phyloP scores from a whole-genome alignment of 495 filamentous ascomycete genomes.

The Emericellopsis terricola region DNA sequence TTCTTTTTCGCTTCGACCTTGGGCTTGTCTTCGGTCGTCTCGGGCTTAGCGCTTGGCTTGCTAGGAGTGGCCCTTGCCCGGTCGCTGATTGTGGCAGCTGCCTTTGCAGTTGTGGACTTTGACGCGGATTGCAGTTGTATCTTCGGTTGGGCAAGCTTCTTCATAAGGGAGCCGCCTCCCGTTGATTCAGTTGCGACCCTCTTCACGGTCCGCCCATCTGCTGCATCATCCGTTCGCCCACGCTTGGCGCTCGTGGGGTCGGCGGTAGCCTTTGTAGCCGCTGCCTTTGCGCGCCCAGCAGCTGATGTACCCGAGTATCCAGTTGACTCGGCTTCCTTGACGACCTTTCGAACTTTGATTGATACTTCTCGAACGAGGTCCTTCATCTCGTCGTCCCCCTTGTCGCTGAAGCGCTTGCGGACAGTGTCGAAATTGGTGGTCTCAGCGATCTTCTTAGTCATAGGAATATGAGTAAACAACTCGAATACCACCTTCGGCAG shows the following conservation, averaged over 20 bases:
- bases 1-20: constrained; percentile 1
- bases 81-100: constrained; percentile 5
- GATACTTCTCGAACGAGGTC: constrained; percentile 7
- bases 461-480: constrained; percentile 31
- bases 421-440: constrained; percentile 51
- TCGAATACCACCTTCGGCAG: constrained; percentile 47
- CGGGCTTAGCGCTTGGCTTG: constrained; percentile 9
- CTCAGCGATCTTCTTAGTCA: constrained; percentile 41
- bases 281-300: constrained; percentile 1
- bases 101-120: constrained; percentile 7
- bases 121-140: constrained; percentile 8
- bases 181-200: constrained; percentile 18
- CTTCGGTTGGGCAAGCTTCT: constrained; percentile 5
- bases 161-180: constrained; percentile 4
- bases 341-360: constrained; percentile 4
- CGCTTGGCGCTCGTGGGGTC: constrained; percentile 10
- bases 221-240: constrained; percentile 17
- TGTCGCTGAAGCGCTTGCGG: constrained; percentile 42
- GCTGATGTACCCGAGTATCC: constrained; percentile 2
- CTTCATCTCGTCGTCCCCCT: constrained; percentile 44
- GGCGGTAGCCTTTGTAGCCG: constrained; percentile 7
- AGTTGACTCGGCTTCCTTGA: constrained; percentile 5
- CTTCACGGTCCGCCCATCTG: constrained; percentile 18
- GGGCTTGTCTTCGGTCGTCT: constrained; percentile 4
- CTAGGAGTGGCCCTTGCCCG: too few species aligned